Evolutionary conservation across 2,329 filamentous ascomycete genomes (phyloP).

Genomic region (Beauveria brongniartii): DNA sequence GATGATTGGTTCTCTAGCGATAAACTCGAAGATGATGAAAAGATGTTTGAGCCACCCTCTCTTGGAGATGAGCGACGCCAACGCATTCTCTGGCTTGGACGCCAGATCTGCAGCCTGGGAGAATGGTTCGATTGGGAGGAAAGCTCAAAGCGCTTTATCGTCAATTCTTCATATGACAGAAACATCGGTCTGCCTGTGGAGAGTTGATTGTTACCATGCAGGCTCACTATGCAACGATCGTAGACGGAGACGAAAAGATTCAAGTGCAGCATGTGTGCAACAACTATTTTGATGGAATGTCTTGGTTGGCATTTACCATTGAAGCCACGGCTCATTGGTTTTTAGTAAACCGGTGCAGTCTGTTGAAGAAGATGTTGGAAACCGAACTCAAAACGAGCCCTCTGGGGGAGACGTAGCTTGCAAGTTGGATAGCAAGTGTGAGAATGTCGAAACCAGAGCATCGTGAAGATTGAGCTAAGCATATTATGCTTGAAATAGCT

Average conservation of each 20-base stretch:
- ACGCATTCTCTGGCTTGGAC: constrained; percentile 51
- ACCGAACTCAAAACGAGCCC: too few species aligned
- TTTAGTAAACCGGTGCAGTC: too few species aligned
- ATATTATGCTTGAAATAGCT: too few species aligned
- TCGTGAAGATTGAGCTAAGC: too few species aligned
- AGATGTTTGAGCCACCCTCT: constrained; percentile 52
- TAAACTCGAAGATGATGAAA: constrained; percentile 59
- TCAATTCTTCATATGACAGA: not conserved
- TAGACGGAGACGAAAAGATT: not conserved
- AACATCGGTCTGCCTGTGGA: not conserved
- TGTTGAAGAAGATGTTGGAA: too few species aligned
- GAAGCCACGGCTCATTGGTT: too few species aligned
- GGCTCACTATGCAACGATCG: not conserved
- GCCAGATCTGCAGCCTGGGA: constrained; percentile 32
- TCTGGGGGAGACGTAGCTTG: too few species aligned
- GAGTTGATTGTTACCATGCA: not conserved
- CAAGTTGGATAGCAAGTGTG: too few species aligned
- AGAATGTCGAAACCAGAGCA: too few species aligned
- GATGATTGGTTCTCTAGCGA: constrained; percentile 48
- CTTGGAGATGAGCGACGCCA: constrained; percentile 50
- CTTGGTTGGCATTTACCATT: too few species aligned
- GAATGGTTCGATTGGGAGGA: constrained; percentile 41
- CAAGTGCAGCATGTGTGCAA: not conserved
- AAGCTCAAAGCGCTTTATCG: not conserved
- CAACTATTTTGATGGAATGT: too few species aligned